Evolutionary conservation across 176 grass and related monocot genomes (phyloP), one percentile per base, ranked within the genome.

Genomic region (Secale cereale): DNA sequence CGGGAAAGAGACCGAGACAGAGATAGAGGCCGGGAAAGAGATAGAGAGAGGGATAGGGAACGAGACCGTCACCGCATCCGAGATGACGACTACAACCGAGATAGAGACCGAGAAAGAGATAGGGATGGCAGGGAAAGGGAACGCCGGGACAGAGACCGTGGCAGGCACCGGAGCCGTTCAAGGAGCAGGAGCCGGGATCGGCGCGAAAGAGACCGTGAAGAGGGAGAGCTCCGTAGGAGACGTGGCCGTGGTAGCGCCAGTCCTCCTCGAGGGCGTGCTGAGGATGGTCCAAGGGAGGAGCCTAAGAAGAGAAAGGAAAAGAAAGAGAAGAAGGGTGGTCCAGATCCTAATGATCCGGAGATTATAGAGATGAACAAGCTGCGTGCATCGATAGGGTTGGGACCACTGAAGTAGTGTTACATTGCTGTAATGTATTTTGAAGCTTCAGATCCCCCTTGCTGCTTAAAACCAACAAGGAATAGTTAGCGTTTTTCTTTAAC

Each of bases 321-420:
- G 93, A 95, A 91, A 82, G 91, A 91, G 81, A 94, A 89, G 69
- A 93, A 91, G 80, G 85, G 37, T 17, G 89, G 70, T 63, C 89
- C 89, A 2, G 92, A 91, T 85, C 81, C 85, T 16, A 81, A 88
- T 50, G 92, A 94, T 79, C 92, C 92, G 3, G 92, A 91, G 85
- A 94, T 94, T 62, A 86, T 91, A 25, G 92, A 91, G 77, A 91
- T 91, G 77, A 94, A 94, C 84, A 94, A 91, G 78, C 78, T 94
- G 6, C 66, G 92, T 1, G 92, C 92, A 20, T 89, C 87, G 7
- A 78, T 94, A 30, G 92, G 92, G 50, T 48, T 94, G 84, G 89
- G 89, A 83, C 92, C 92, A 22, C 50, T 94, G 12, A 94, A 94
- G 65, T 89, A 89, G 70, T 61, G n/a, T 8, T 70, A 78, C 27